These are phyloP conservation scores for Rhizopogon salebrosus DNA, from an alignment of 768 basidiomycete species.

Conservation along the genomic window DNA sequence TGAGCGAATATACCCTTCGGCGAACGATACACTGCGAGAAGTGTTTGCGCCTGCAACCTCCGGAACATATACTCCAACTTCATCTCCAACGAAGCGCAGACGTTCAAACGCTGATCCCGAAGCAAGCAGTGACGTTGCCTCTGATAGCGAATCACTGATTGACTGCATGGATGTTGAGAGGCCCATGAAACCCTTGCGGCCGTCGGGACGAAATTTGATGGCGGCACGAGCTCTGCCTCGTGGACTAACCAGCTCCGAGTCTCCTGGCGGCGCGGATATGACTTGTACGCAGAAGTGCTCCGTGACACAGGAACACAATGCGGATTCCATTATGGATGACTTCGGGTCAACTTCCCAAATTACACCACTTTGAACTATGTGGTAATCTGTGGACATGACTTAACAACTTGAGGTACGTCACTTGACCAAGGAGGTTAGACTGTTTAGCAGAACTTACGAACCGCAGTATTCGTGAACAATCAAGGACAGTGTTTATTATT, in stretches of 20 bases:
- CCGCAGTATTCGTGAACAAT: constrained; percentile 14
- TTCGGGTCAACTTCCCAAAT: constrained; percentile 18
- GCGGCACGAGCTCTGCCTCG: constrained; percentile 19
- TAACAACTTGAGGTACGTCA: constrained; percentile 23
- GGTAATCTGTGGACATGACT: constrained; percentile 1
- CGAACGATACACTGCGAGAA: constrained; percentile 51
- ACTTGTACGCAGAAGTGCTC: constrained; percentile 20
- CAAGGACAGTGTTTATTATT: constrained; percentile 13
- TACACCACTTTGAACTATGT: constrained; percentile 19
- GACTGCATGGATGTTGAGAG: constrained; percentile 24
- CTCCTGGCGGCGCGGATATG: constrained; percentile 28
- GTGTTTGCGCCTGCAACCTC: constrained; percentile 34
- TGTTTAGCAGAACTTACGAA: constrained; percentile 13
- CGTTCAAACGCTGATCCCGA: constrained; percentile 17
- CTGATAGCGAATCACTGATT: constrained; percentile 12
- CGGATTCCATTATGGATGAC: constrained; percentile 14
- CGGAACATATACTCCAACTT: constrained; percentile 25
- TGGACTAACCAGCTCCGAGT: constrained; percentile 17
- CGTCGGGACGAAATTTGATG: constrained; percentile 25
- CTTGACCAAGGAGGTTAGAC: constrained; percentile 2
- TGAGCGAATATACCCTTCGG: constrained; percentile 42
- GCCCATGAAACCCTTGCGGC: constrained; percentile 32
- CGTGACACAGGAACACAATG: constrained; percentile 13
- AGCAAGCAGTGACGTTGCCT: constrained; percentile 13
- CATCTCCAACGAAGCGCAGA: constrained; percentile 34